A percentile compares a stretch with the other conserved stretches of the same genome.
phyloP scores from a whole-genome alignment of 257 asterid genomes.

The Sherardia arvensis region DNA sequence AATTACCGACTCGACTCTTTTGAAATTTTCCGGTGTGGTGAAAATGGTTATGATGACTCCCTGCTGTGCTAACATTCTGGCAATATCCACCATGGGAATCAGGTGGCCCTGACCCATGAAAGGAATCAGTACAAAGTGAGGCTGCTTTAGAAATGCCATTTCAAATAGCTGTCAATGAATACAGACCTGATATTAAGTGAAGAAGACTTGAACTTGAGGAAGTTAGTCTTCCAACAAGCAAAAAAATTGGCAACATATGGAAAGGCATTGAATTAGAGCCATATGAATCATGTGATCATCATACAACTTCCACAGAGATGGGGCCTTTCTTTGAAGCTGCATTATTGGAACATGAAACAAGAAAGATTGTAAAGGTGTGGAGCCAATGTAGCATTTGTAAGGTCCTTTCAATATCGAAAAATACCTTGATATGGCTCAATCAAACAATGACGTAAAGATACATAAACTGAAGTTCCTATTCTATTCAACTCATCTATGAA shows the following conservation, averaged over 20 bases:
- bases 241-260: no score
- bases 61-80: slow-evolving; percentile 32
- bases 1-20: slow-evolving; percentile 21
- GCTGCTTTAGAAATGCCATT: slow-evolving; percentile 12
- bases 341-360: neutral
- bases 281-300: neutral
- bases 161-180: neutral
- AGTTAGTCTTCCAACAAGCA: no score
- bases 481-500: neutral
- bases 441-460: neutral
- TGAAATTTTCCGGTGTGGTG: slow-evolving; percentile 36
- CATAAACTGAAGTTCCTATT: neutral
- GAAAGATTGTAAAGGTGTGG: neutral
- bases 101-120: slow-evolving; percentile 55
- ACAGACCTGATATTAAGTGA: neutral
- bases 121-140: slow-evolving; percentile 44
- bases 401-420: neutral
- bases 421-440: neutral
- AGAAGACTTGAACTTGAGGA: no score
- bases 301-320: neutral
- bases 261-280: neutral
- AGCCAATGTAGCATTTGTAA: neutral
- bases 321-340: neutral
- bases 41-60: slow-evolving; percentile 31
- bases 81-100: slow-evolving; percentile 52